Base-by-base conservation (phyloP, 163 green algal genomes). In the Scenedesmus sp. region DNA sequence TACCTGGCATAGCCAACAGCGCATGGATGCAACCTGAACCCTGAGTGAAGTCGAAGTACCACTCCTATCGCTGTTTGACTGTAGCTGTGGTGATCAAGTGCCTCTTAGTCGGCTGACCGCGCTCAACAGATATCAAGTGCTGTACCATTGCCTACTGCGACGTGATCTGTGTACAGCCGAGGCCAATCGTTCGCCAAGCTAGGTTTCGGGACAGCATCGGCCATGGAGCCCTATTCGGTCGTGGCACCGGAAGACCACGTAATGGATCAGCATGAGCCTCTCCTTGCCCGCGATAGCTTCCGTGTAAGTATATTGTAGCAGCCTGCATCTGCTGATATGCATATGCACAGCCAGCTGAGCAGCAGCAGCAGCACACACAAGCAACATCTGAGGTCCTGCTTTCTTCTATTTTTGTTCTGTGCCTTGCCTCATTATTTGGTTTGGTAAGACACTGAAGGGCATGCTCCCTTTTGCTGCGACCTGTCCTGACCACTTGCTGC, bases 211-310 rank as follows among this genome's bases (percentile, higher is more conserved):
- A 51, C 56, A 56, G 33, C n/a, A 80, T 5, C 1, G 65, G 35
- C 42, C 0, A 43, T 78, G 81, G 56, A 78, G 43, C 83, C 68
- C 6, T 88, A 59, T 18, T 88, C 59, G 22, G 83, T 88, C 0
- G 18, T 56, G 44, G 13, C 83, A 56, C 56, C 83, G 15, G 53
- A 9, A 2, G 83, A 88, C 2, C 37, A 44, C 35, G 37, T 22
- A 9, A 20, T 56, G 10, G 33, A 24, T 9, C 37, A 46, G 68
- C 33, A 80, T 5, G 59, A 53, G 53, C 83, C 53, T 2, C 53
- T 89, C 1, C 83, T 89, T 24, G 68, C 85, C 15, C 85, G 85
- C 18, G 85, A 89, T 37, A 83, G 61, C 46, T 89, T 89, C n/a
- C 42, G 85, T 76, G 65, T 76, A 76, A 76, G 65, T 30, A 5